Percentiles rank a stretch among this genome's conserved stretches.
These are phyloP conservation scores for Filobasidium floriforme DNA, from an alignment of 768 basidiomycete genomes.

Conservation along the genomic window DNA sequence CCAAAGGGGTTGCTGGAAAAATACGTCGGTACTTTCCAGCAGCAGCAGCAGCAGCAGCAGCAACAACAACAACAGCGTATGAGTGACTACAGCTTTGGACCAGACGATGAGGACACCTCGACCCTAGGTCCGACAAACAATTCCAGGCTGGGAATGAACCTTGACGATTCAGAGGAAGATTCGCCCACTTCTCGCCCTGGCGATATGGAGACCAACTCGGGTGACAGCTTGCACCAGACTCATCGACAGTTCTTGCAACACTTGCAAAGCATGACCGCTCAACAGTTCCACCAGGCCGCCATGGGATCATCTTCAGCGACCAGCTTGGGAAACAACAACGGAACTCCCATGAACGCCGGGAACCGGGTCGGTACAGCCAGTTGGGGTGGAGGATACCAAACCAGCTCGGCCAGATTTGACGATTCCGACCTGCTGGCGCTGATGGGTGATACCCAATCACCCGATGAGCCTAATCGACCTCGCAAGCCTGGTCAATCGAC, in stretches of 20 bases:
- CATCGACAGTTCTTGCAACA: conserved; percentile 3
- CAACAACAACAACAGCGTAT: background rate
- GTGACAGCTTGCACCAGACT: background rate
- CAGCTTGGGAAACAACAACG: background rate
- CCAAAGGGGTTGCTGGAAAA: conserved; percentile 2
- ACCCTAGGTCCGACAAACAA: too few relatives aligned
- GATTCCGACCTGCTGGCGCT: conserved; percentile 1
- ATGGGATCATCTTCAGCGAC: background rate
- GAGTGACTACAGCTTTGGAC: background rate
- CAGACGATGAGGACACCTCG: background rate
- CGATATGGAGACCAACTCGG: conserved; percentile 1
- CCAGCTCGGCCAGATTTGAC: conserved; percentile 7
- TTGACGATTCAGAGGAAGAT: background rate
- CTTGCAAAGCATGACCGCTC: conserved; percentile 1
- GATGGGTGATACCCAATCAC: background rate
- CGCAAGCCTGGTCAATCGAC: too few relatives aligned
- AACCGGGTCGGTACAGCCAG: background rate
- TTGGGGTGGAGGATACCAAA: background rate
- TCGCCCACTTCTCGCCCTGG: background rate
- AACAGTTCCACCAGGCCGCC: background rate
- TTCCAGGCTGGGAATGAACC: background rate
- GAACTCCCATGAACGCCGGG: background rate
- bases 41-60: background rate
- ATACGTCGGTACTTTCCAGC: background rate
- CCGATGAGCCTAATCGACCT: background rate